Base-by-base conservation (phyloP, 2,329 filamentous ascomycete species). In the Penicillium sp. region DNA sequence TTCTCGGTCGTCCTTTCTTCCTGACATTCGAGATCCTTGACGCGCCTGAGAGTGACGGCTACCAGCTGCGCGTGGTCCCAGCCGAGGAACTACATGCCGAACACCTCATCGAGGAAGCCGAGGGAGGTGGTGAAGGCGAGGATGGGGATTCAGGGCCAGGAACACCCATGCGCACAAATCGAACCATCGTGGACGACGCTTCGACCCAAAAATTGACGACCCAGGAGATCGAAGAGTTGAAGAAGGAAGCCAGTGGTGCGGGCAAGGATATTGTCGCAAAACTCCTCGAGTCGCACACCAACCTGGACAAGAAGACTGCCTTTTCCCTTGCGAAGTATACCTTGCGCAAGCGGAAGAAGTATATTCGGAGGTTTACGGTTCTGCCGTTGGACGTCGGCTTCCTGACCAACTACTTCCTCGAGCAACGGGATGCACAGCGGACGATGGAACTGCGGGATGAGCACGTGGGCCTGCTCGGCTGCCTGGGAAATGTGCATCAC, bases 281-380 rank as follows among this genome's bases (percentile, higher is more conserved):
- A 77, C 87, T 99, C 27, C 85, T 99, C 76, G 84, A 92, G 33
- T 95, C 92, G 44, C 95, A 99, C 75, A 88, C 90, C 18, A 90
- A 89, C 1, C 83, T 99, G 44, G 92, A 96, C 66, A 90, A 98
- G 78, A 99, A 99, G 82, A 98, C 95, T 0, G 84, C 87, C 0
- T 99, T 96, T 71, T 96, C 92, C 2, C 81, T 97, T 58, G 93
- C 94, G 44, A 99, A 99, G 76, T 99, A 99, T 77, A 96, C 95
- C 70, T 81, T 98, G 18, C 83, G 96, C 47, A 99, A 99, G 79
- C 89, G 91, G 64, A 93, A 89, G 73, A 99, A 99, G 77, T 98
- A 96, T 73, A 84, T 98, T 63, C 88, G 90, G 69, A 84, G 92
- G 13, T 98, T 99, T 70, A 91, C 90, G 0, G 86, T 95, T 1